Conservation (phyloP, 768 basidiomycete species). For the Gymnopilus junonius region DNA sequence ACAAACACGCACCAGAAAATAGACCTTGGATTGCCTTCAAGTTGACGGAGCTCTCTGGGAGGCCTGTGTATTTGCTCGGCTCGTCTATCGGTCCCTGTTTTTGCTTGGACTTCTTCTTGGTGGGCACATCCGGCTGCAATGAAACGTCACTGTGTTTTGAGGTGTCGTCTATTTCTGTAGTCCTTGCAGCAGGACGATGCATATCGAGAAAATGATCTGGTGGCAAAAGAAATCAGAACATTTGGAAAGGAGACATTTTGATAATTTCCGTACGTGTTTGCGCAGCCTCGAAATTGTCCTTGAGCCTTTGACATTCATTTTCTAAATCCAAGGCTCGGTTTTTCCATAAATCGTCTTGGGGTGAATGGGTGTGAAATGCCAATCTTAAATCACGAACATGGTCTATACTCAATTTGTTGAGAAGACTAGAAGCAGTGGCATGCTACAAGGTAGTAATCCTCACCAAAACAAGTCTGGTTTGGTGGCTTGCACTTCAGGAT, state of each 20-base stretch:
- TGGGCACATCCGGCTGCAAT: not conserved
- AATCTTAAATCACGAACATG: slow-evolving; percentile 47
- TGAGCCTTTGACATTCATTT: slow-evolving; percentile 38
- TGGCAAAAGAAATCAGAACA: not conserved
- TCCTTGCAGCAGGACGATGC: not conserved
- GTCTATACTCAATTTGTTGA: slow-evolving; percentile 32
- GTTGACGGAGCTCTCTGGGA: not conserved
- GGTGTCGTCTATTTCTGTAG: not conserved
- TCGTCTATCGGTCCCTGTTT: not conserved
- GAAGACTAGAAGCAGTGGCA: not conserved
- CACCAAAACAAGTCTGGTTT: slow-evolving; percentile 45
- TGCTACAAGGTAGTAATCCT: slow-evolving; percentile 9
- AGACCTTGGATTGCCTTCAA: not conserved
- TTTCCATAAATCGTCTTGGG: slow-evolving; percentile 39
- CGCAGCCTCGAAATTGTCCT: slow-evolving; percentile 44
- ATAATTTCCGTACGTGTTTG: slow-evolving; percentile 41
- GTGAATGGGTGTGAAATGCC: slow-evolving; percentile 11
- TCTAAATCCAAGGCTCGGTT: slow-evolving; percentile 47
- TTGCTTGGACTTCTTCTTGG: slow-evolving; percentile 13
- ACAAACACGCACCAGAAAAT: not conserved
- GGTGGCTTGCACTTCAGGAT: slow-evolving; percentile 50
- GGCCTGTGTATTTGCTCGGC: not conserved
- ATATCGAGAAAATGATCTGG: not conserved
- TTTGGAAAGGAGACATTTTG: not conserved
- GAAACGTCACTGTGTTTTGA: not conserved